These are phyloP conservation scores for Russula vinacea DNA, from an alignment of 768 basidiomycete species.

Conservation along the genomic window DNA sequence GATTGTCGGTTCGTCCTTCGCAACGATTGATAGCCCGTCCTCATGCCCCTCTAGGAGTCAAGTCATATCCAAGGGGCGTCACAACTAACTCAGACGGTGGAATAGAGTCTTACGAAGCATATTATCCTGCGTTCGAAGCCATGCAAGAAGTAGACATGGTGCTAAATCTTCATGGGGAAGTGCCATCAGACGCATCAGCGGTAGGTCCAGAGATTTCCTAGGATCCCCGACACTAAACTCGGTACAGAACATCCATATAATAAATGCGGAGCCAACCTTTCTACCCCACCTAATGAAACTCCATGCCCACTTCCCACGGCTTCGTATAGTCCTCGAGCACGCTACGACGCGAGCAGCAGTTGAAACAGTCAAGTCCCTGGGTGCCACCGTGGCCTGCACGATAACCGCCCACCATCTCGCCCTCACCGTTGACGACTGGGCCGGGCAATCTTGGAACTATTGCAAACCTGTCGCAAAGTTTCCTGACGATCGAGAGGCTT, in stretches of 20 bases:
- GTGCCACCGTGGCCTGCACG: constrained; percentile 85
- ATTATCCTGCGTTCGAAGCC: constrained; percentile 88
- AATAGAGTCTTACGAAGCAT: constrained; percentile 91
- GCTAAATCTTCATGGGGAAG: constrained; percentile 94
- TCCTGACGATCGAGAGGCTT: constrained; percentile 83
- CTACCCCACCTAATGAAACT: constrained; percentile 82
- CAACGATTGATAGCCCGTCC: neutral
- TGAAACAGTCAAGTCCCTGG: constrained; percentile 76
- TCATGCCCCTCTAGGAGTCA: constrained; percentile 55
- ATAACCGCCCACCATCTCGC: constrained; percentile 97
- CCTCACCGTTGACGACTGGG: constrained; percentile 95
- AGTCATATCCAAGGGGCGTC: constrained; percentile 95
- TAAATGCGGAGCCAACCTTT: constrained; percentile 91
- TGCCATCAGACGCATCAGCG: constrained; percentile 75
- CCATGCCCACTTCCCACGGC: constrained; percentile 76
- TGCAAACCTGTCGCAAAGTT: constrained; percentile 99
- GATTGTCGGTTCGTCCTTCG: constrained; percentile 50
- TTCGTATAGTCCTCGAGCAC: constrained; percentile 96
- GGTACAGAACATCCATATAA: constrained; percentile 76
- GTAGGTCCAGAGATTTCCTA: constrained; percentile 40
- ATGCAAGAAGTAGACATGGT: constrained; percentile 96
- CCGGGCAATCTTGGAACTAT: constrained; percentile 91
- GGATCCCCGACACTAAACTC: constrained; percentile 1
- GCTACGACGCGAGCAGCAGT: constrained; percentile 92
- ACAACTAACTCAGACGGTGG: constrained; percentile 97